A percentile compares a stretch with the other conserved stretches of the same genome.
phyloP scores from a whole-genome alignment of 1,284 basidiomycete genomes.

The Leccinum solheimii region DNA sequence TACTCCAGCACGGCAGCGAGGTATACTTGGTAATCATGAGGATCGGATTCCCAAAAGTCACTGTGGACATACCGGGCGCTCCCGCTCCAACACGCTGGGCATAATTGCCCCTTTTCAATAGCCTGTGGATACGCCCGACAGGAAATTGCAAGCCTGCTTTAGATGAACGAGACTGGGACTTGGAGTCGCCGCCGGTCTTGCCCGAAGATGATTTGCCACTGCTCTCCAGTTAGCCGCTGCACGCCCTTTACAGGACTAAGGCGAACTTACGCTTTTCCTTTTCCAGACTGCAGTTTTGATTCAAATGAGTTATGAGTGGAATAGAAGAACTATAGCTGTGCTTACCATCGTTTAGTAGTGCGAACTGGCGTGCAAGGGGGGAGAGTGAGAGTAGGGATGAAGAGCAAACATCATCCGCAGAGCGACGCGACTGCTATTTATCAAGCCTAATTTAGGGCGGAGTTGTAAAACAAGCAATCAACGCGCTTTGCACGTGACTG shows the following conservation, averaged over 20 bases:
- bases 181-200: slow-evolving; percentile 51
- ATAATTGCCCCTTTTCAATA: slow-evolving; percentile 80
- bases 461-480: slow-evolving; percentile 35
- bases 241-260: not conserved
- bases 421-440: slow-evolving; percentile 35
- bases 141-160: slow-evolving; percentile 85
- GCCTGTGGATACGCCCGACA: slow-evolving; percentile 86
- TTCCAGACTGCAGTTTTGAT: slow-evolving; percentile 45
- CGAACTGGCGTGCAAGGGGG: not conserved
- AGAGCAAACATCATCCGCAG: not conserved
- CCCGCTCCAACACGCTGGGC: slow-evolving; percentile 69
- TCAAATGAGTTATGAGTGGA: not conserved
- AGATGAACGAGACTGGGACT: slow-evolving; percentile 67
- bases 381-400: slow-evolving; percentile 15
- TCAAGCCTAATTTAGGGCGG: slow-evolving; percentile 28
- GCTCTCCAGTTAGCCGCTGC: slow-evolving; percentile 5
- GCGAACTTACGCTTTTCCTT: slow-evolving; percentile 50
- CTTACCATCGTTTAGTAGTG: slow-evolving; percentile 28
- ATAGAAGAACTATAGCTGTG: not conserved
- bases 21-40: slow-evolving; percentile 57
- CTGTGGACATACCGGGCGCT: slow-evolving; percentile 61
- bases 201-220: slow-evolving; percentile 61
- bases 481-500: slow-evolving; percentile 38
- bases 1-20: slow-evolving; percentile 85
- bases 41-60: not conserved